Percentiles rank a stretch among this genome's conserved stretches.
Conservation (phyloP, 805 yeast species). For the Lachancea nothofagi region DNA sequence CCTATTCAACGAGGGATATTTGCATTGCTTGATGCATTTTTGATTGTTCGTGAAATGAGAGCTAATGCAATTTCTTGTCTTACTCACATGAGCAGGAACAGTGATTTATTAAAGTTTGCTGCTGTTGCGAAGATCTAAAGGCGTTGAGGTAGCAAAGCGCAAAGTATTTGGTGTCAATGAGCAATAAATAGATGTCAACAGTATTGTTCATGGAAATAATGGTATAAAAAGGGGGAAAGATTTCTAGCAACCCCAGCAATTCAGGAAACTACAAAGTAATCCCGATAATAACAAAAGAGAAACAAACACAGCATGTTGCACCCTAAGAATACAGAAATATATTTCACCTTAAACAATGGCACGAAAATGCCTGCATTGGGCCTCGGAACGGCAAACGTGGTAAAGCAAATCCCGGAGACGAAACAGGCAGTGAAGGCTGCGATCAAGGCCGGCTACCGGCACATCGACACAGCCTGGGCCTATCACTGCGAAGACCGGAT, state of each 20-base stretch:
- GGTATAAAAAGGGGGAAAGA: conserved; percentile 2
- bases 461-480: conserved; percentile 68
- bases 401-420: conserved; percentile 41
- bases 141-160: not conserved
- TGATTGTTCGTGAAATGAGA: too few relatives aligned
- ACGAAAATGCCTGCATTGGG: conserved; percentile 59
- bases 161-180: too few relatives aligned
- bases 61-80: not conserved
- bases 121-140: conserved; percentile 1
- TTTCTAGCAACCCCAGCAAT: too few relatives aligned
- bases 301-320: conserved; percentile 18
- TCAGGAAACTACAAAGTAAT: not conserved
- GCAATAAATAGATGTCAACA: too few relatives aligned
- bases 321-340: conserved; percentile 35
- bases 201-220: not conserved
- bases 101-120: not conserved
- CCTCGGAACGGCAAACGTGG: conserved; percentile 59
- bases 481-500: conserved; percentile 65
- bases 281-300: not conserved
- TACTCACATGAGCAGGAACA: not conserved
- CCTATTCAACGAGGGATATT: too few relatives aligned
- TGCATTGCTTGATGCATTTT: too few relatives aligned
- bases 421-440: conserved; percentile 54
- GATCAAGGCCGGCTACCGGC: conserved; percentile 59
- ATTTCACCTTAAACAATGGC: conserved; percentile 52